phyloP scores from a whole-genome alignment of 169 alveolate species.

The Cryptosporidium parvum region DNA sequence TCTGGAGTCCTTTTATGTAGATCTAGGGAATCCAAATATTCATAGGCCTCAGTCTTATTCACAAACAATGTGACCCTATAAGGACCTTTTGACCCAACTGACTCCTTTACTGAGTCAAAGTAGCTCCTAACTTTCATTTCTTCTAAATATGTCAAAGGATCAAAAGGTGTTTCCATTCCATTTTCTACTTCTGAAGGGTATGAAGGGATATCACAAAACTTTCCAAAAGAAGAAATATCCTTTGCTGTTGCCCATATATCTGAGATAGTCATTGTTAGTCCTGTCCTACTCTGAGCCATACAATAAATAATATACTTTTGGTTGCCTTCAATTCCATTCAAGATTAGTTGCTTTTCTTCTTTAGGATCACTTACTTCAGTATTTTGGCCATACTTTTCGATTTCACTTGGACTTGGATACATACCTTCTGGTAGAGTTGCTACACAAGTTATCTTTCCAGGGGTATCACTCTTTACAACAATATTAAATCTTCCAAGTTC shows the following conservation, averaged over 20 bases:
- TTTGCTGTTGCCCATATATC: conserved; percentile 80
- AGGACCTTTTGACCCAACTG: conserved; percentile 77
- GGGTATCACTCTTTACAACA: conserved; percentile 78
- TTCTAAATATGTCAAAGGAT: conserved; percentile 80
- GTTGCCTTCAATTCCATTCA: conserved; percentile 80
- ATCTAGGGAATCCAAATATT: conserved; percentile 76
- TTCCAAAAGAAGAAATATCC: conserved; percentile 80
- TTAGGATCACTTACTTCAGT: conserved; percentile 66
- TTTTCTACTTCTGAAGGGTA: conserved; percentile 74
- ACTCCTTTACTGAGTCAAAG: conserved; percentile 76
- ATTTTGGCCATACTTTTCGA: conserved; percentile 77
- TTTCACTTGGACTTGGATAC: conserved; percentile 78
- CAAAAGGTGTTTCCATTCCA: conserved; percentile 78
- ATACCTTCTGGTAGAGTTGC: conserved; percentile 80
- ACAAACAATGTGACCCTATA: conserved; percentile 79
- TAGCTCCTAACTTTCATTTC: conserved; percentile 80
- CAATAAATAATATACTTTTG: conserved; percentile 80
- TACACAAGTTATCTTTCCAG: conserved; percentile 80
- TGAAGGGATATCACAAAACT: conserved; percentile 80
- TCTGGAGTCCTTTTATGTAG: conserved; percentile 31
- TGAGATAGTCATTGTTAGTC: conserved; percentile 77
- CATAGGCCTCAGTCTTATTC: conserved; percentile 77
- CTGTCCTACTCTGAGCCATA: conserved; percentile 77
- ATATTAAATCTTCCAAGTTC: conserved; percentile 78
- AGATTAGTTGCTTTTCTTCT: conserved; percentile 58